Evolutionary conservation across 176 grass and related monocot genomes (phyloP).

Genomic region (Triticum timopheevii): DNA sequence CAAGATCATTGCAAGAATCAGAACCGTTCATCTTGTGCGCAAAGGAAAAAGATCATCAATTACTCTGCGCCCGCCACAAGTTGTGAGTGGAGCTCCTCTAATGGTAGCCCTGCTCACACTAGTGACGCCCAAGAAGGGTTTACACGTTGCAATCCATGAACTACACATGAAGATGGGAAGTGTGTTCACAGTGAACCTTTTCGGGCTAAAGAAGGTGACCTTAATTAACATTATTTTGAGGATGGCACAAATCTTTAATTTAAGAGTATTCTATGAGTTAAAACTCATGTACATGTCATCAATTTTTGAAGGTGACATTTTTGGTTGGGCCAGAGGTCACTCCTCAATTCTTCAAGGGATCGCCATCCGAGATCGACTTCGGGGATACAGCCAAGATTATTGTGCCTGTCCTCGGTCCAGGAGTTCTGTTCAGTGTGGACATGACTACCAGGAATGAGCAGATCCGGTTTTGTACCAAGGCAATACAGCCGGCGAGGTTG

Average conservation of each 20-base stretch:
- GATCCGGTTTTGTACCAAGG: constrained; percentile 20
- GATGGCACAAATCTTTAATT: not conserved
- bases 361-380: not conserved
- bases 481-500: not conserved
- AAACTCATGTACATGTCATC: not conserved
- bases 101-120: not conserved
- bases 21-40: not conserved
- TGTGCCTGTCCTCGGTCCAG: not conserved
- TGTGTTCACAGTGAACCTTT: not conserved
- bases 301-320: constrained; percentile 8
- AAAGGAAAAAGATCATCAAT: not conserved
- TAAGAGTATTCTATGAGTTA: not conserved
- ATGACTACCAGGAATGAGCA: not conserved
- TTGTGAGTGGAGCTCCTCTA: not conserved
- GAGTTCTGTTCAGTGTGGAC: not conserved
- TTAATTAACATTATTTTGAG: not conserved
- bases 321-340: not conserved
- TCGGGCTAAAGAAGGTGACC: not conserved
- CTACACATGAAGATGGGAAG: not conserved
- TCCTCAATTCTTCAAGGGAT: not conserved
- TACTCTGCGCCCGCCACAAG: not conserved
- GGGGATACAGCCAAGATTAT: not conserved
- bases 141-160: not conserved
- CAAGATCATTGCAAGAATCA: not conserved
- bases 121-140: not conserved